These are phyloP conservation scores for Neurospora tetrasperma DNA, from an alignment of 495 filamentous ascomycete genomes.

Conservation along the genomic window DNA sequence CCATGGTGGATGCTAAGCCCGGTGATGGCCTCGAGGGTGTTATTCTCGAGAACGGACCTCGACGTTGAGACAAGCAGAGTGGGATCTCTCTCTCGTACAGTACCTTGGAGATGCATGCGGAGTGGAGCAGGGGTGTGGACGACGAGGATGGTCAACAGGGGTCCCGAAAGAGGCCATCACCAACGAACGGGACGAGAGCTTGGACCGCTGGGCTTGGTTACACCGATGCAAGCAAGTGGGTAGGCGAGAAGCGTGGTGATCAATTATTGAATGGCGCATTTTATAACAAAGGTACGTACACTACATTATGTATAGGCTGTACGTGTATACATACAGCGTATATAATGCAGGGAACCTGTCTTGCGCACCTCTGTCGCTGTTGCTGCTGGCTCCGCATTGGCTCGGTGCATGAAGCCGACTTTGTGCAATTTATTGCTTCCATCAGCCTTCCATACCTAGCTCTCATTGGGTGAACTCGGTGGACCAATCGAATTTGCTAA, in stretches of 20 bases:
- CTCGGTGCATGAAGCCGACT: neutral
- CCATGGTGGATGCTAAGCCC: neutral
- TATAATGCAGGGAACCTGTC: neutral
- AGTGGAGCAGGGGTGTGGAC: neutral
- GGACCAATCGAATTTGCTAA: neutral
- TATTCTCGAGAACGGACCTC: neutral
- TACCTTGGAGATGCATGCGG: neutral
- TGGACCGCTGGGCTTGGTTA: neutral
- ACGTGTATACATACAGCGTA: too few species aligned
- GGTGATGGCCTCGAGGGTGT: neutral
- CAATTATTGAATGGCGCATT: neutral
- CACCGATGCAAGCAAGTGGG: neutral
- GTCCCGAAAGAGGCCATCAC: neutral
- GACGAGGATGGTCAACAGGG: neutral
- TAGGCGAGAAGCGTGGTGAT: neutral
- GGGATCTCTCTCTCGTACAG: neutral
- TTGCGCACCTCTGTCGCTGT: neutral
- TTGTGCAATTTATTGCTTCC: neutral
- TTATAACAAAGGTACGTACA: neutral
- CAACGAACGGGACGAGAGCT: neutral
- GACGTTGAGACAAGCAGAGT: neutral
- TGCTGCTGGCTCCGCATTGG: neutral
- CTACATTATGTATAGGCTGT: neutral
- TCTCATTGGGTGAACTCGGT: neutral
- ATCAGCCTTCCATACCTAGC: neutral